Conservation (phyloP, 768 basidiomycete species). For the Phylloporus rhodoxanthus region DNA sequence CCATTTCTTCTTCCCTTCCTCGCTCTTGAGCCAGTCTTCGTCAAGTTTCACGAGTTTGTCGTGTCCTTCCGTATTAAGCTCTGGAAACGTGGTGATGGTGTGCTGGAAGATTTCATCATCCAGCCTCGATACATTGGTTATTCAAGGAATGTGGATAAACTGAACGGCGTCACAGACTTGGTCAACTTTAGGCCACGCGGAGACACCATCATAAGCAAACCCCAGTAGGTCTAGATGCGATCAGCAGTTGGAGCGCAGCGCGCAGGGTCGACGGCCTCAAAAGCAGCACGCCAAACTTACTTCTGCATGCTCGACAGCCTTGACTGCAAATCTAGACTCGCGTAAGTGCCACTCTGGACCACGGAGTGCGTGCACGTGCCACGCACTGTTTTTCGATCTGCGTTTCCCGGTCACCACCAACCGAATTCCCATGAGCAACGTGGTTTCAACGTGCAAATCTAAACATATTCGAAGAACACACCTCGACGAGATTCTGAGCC, state of each 20-base stretch:
- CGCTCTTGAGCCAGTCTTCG: conserved; percentile 91
- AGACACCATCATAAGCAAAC: conserved; percentile 73
- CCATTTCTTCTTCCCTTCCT: conserved; percentile 85
- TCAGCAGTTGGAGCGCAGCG: conserved; percentile 9
- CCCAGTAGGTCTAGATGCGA: conserved; percentile 80
- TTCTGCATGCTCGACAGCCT: conserved; percentile 94
- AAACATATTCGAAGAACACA: conserved; percentile 32
- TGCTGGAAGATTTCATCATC: conserved; percentile 91
- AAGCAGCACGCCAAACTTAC: conserved; percentile 38
- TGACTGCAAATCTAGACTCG: conserved; percentile 46
- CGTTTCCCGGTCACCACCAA: conserved; percentile 1
- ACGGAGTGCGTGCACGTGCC: conserved; percentile 39
- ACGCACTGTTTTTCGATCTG: conserved; percentile 96
- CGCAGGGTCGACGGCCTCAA: not conserved
- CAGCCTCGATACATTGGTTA: conserved; percentile 35
- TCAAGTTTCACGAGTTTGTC: conserved; percentile 55
- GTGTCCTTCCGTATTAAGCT: conserved; percentile 49
- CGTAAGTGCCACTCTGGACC: conserved; percentile 7
- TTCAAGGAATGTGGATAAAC: conserved; percentile 1
- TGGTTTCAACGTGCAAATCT: conserved; percentile 13
- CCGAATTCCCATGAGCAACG: conserved; percentile 14
- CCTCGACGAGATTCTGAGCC: conserved; percentile 90
- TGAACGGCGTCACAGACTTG: conserved; percentile 45
- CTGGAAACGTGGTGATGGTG: conserved; percentile 74
- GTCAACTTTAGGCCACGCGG: conserved; percentile 78